These are phyloP conservation scores for Fraxinus sp. DNA, from an alignment of 305 asterid species.

Conservation along the genomic window DNA sequence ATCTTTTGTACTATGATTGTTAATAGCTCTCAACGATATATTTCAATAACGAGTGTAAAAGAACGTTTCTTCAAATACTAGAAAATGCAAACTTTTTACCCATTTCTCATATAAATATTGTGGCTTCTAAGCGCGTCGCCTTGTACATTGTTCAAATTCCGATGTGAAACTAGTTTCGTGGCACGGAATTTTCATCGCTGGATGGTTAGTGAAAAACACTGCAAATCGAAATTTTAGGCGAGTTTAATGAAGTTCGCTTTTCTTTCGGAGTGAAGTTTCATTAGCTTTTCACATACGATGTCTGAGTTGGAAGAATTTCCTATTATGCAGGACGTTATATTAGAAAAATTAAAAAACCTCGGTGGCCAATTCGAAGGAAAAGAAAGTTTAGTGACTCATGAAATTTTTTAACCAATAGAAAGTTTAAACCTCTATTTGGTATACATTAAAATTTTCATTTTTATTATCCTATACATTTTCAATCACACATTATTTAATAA, in stretches of 20 bases:
- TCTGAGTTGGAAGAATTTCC: neutral
- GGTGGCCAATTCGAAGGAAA: neutral
- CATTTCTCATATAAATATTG: neutral
- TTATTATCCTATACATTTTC: too few species aligned
- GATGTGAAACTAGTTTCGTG: neutral
- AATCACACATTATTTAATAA: too few species aligned
- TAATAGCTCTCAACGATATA: constrained; percentile 18
- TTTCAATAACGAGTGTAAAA: neutral
- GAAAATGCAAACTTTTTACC: neutral
- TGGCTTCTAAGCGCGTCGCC: neutral
- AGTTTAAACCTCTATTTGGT: neutral
- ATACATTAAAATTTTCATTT: too few species aligned
- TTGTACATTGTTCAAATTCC: neutral
- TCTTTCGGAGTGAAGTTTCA: neutral
- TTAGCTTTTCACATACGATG: neutral
- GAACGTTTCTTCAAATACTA: neutral
- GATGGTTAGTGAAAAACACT: neutral
- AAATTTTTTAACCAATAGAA: neutral
- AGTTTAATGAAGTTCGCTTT: neutral
- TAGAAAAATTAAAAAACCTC: neutral
- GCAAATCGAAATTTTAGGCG: neutral
- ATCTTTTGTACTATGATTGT: constrained; percentile 30
- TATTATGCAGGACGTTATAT: neutral
- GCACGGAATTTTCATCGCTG: neutral
- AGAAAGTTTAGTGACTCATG: neutral